Evolutionary conservation across 495 filamentous ascomycete genomes (phyloP), one percentile per base, ranked within the genome.

Genomic region (Penicillium ucsense): DNA sequence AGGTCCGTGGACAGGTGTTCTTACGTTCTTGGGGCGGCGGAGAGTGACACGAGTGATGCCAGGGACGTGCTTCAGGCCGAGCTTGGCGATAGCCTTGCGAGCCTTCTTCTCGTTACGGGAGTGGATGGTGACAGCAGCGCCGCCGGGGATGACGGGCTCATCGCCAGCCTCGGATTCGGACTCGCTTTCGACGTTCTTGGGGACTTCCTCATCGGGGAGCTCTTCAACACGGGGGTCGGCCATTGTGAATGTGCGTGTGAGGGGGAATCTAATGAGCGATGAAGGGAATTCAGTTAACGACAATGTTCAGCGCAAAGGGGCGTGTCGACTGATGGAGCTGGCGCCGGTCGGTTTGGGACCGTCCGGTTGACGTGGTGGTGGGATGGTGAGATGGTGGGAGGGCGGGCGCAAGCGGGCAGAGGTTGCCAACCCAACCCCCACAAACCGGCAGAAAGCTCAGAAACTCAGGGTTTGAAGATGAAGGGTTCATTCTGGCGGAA

Each of bases 41-140:
- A 99, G 80, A 41, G 94, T 99, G 56, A 99, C 94, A 67, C 92
- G 81, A 57, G 94, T 99, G 67, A 99, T 99, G 63, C 94, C 94
- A 53, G 85, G 83, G 54, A 99, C 85, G 59, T 90, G 89, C 77
- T 89, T 94, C 65, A 99, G 75, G 60, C 94, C 91, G 61, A 97
- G 79, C 83, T 99, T 99, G 60, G 86, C 86, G 68, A 98, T 95
- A 62, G 88, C 87, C 78, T 97, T 97, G 66, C 94, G 81, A 46
- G 94, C 94, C 80, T 97, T 99, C 85, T 99, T 99, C 84, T 99
- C 94, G 75, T 94, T 94, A 68, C 92, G 88, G 59, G 87, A 94
- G 79, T 97, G 91, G 58, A 97, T 83, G 48, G 88, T 81, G 65
- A 95, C 85, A 38, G 81, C 77, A 54, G 88, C 87, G 62, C 91